These are phyloP conservation scores for Mucor velutinosus DNA, from an alignment of 371 early-diverging fungal genomes.

Conservation along the genomic window DNA sequence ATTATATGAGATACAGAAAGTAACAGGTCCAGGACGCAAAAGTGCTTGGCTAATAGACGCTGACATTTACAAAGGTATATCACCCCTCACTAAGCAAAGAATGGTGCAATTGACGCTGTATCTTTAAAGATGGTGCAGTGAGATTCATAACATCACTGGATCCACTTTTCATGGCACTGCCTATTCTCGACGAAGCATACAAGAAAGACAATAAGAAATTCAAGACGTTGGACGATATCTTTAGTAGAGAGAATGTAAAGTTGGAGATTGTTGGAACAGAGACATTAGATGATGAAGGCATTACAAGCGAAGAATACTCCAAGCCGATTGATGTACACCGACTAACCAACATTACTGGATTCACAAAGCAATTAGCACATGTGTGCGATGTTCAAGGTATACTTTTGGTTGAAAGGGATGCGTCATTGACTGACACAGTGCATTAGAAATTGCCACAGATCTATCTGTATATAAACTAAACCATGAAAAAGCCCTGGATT, in stretches of 20 bases:
- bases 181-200: slow-evolving; percentile 17
- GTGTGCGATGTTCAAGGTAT: slow-evolving; percentile 32
- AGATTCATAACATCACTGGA: slow-evolving; percentile 29
- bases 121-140: slow-evolving; percentile 22
- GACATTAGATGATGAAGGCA: neutral
- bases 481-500: slow-evolving; percentile 9
- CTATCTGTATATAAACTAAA: slow-evolving; percentile 26
- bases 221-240: slow-evolving; percentile 25
- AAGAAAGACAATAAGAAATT: slow-evolving; percentile 5
- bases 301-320: neutral
- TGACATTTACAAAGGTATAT: slow-evolving; percentile 19
- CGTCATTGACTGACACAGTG: neutral
- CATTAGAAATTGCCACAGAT: slow-evolving; percentile 19
- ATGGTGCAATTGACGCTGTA: neutral
- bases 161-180: slow-evolving; percentile 29
- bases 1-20: slow-evolving; percentile 26
- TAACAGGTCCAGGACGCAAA: slow-evolving; percentile 28
- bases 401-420: neutral
- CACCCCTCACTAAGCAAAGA: neutral
- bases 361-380: slow-evolving; percentile 21
- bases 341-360: slow-evolving; percentile 13
- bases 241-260: slow-evolving; percentile 21
- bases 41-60: slow-evolving; percentile 21
- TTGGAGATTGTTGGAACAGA: slow-evolving; percentile 5
- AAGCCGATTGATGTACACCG: slow-evolving; percentile 25